Base-by-base conservation (phyloP, 306 rosid species). In the Vicia faba region DNA sequence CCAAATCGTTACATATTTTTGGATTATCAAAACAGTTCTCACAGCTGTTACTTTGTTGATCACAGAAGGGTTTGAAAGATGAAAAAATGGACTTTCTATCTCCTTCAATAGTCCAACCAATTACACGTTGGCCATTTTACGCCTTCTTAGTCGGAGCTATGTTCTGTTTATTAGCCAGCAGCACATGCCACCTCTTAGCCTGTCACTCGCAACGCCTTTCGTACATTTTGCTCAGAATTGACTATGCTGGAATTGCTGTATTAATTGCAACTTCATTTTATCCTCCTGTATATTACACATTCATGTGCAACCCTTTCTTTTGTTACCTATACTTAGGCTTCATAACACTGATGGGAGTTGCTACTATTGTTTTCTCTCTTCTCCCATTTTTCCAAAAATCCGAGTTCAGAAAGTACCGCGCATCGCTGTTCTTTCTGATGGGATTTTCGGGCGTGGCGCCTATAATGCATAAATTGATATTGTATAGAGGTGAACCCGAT, bases 81-180 rank as follows among this genome's bases (percentile, higher is more conserved):
- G 87, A 72, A 1, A 19, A 62, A 26, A 57, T 53, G 75, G 74
- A 82, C 40, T 40, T 78, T 66, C 64, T 67, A 48, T 73, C 82
- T 29, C 78, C 87, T 35, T 53, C 66, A 5, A 16, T 69, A 68
- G 40, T 61, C 44, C 68, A 61, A 19, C 87, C 92, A 3, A 78
- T 72, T 11, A 78, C 84, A 70, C 68, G 85, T 70, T 85, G 87
- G 88, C 88, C 95, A 4, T 77, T 88, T 54, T 88, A 56, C 48
- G 84, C 39, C 48, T 83, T 85, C 84, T 75, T 85, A 62, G 79
- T 80, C 3, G 91, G 88, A 4, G 84, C 88, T 11, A 85, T 85
- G 91, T 85, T 88, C 80, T 85, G 85, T 75, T 78, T 88, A 80
- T 76, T 85, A 59, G 86, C 87, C 19, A 85, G 95, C 67, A 83